Base-by-base conservation (phyloP, 768 basidiomycete species). In the Agaricus blazei region DNA sequence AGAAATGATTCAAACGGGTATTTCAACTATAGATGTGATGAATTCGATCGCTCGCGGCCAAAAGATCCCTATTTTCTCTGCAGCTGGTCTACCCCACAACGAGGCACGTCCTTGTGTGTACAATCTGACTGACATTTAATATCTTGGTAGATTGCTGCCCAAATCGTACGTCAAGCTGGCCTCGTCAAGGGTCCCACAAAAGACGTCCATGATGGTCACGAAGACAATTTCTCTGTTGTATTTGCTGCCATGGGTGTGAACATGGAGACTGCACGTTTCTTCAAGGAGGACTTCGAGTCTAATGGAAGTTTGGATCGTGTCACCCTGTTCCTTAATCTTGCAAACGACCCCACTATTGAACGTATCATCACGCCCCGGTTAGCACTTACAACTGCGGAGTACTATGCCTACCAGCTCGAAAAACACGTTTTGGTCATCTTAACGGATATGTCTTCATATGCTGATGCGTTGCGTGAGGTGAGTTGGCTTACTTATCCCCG, bases 231-330 rank as follows among this genome's bases (percentile, higher is more conserved):
- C 81, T 96, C 93, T 47, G 95, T 99, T 66, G 97, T 98, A 47
- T 99, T 98, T 69, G 97, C 95, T 54, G 97, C 97, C 40, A 98
- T 99, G 97, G 97, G 97, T 82, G 97, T 96, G 57, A 99, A 99
- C 77, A 97, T 97, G 94, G 97, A 99, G 72, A 98, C 97, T 5
- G 97, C 97, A 47, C 86, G 96, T 51, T 99, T 97, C 81, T 99
- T 99, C 89, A 95, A 96, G 72, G 91, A 95, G 69, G 97, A 99
- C 76, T 98, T 98, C 69, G 95, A 98, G 72, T 96, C 97, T 65
- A 98, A 97, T 68, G 97, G 97, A 52, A 90, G 88, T 78, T 81
- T 98, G 59, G 94, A 98, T 74, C 89, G 97, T 63, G 94, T 97
- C 52, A 98, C 97, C 6, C 79, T 99, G 51, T 99, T 99, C 87